phyloP scores from a whole-genome alignment of 2,329 filamentous ascomycete species.

The Bipolaris sorokiniana region DNA sequence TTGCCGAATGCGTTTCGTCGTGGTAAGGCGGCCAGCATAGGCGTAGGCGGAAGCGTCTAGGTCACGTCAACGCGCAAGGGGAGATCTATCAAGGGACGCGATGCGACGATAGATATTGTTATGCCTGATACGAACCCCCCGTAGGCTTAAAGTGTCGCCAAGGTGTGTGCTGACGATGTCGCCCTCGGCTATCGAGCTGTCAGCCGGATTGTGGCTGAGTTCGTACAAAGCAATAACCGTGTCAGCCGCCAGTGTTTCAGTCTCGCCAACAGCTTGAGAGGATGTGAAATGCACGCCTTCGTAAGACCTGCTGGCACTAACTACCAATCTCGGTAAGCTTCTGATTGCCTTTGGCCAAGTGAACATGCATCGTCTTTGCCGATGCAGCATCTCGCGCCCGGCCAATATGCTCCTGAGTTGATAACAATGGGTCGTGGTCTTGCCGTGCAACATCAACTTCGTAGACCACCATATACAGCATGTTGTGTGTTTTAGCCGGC shows the following conservation, averaged over 20 bases:
- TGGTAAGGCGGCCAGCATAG: slow-evolving; percentile 18
- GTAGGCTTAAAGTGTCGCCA: neutral
- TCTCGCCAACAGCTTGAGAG: neutral
- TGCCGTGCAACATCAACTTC: neutral
- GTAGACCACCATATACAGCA: slow-evolving; percentile 6
- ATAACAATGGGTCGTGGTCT: neutral
- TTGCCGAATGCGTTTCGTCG: slow-evolving; percentile 20
- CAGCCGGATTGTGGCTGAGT: neutral
- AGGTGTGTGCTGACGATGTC: neutral
- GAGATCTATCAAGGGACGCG: slow-evolving; percentile 1
- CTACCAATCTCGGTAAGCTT: slow-evolving; percentile 14
- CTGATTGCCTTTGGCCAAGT: slow-evolving; percentile 4
- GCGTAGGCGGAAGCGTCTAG: slow-evolving; percentile 9
- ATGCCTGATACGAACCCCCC: slow-evolving; percentile 3
- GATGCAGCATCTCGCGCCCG: neutral
- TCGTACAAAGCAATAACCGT: slow-evolving; percentile 12
- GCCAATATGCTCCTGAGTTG: neutral
- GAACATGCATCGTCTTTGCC: neutral
- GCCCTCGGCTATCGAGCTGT: neutral
- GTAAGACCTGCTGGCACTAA: slow-evolving; percentile 20
- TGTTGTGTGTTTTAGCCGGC: neutral
- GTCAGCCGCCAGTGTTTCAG: neutral
- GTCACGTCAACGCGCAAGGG: slow-evolving; percentile 7
- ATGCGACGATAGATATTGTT: slow-evolving; percentile 10
- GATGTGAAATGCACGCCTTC: slow-evolving; percentile 10